Conservation (phyloP, 768 basidiomycete genomes). For the Mycena leptocephala region DNA sequence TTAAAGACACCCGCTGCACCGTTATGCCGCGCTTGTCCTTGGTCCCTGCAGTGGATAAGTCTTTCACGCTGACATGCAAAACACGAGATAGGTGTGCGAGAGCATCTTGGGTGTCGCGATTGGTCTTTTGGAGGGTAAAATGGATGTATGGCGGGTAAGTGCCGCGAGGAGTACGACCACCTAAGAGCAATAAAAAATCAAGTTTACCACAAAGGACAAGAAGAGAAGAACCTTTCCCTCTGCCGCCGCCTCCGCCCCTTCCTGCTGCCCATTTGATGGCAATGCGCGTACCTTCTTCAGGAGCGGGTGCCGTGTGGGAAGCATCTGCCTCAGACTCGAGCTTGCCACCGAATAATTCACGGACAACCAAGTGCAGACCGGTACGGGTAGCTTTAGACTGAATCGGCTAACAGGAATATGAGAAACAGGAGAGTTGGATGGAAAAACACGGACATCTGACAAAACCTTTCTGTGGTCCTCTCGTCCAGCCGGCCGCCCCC, state of each 20-base stretch:
- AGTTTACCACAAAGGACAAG: neutral
- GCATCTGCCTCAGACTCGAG: constrained; percentile 88
- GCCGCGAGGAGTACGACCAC: constrained; percentile 69
- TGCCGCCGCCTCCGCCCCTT: constrained; percentile 63
- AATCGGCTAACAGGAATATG: constrained; percentile 75
- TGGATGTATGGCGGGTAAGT: constrained; percentile 92
- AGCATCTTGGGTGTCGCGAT: constrained; percentile 97
- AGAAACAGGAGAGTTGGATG: constrained; percentile 30
- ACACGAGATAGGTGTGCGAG: constrained; percentile 85
- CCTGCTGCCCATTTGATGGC: constrained; percentile 82
- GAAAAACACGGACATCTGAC: constrained; percentile 78
- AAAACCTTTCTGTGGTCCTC: constrained; percentile 84
- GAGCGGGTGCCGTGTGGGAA: constrained; percentile 53
- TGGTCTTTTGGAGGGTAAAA: constrained; percentile 97
- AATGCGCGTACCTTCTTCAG: constrained; percentile 83
- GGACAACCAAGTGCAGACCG: constrained; percentile 84
- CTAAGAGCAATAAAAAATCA: constrained; percentile 40
- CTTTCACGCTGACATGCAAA: constrained; percentile 84
- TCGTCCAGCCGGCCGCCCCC: constrained; percentile 53
- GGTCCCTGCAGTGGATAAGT: constrained; percentile 93
- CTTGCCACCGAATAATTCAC: constrained; percentile 87
- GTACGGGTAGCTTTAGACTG: constrained; percentile 86
- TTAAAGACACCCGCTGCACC: constrained; percentile 90
- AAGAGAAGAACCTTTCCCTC: constrained; percentile 52
- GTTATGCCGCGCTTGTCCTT: constrained; percentile 99